phyloP scores from a whole-genome alignment of 441 rosid genomes.

The Eutrema salsugineum region DNA sequence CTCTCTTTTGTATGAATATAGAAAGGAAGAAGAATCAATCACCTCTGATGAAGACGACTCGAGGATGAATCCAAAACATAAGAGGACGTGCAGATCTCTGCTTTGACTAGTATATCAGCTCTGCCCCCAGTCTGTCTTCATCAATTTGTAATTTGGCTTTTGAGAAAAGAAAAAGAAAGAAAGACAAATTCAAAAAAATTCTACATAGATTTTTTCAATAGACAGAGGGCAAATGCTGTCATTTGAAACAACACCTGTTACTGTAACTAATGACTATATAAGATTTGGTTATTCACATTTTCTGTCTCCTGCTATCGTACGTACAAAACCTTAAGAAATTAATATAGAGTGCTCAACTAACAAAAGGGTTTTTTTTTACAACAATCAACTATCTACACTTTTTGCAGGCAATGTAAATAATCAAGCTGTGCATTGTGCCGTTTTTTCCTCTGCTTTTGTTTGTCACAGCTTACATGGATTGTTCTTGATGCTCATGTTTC shows the following conservation, averaged over 20 bases:
- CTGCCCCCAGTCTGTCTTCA: conserved; percentile 14
- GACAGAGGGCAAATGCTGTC: too few relatives aligned
- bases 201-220: background rate
- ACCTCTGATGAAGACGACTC: background rate
- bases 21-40: background rate
- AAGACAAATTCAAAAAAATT: background rate
- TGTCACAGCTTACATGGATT: background rate
- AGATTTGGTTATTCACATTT: background rate
- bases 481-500: background rate
- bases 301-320: background rate
- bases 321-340: background rate
- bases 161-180: too few relatives aligned
- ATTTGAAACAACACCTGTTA: too few relatives aligned
- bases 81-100: conserved; percentile 1
- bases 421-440: background rate
- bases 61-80: background rate
- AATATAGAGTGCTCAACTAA: background rate
- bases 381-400: background rate
- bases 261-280: background rate
- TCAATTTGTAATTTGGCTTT: too few relatives aligned
- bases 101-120: conserved; percentile 2
- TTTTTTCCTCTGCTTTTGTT: background rate
- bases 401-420: conserved; percentile 5
- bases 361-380: conserved; percentile 8
- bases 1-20: too few relatives aligned